phyloP scores from a whole-genome alignment of 768 basidiomycete species.

The Gelatoporia subvermispora region DNA sequence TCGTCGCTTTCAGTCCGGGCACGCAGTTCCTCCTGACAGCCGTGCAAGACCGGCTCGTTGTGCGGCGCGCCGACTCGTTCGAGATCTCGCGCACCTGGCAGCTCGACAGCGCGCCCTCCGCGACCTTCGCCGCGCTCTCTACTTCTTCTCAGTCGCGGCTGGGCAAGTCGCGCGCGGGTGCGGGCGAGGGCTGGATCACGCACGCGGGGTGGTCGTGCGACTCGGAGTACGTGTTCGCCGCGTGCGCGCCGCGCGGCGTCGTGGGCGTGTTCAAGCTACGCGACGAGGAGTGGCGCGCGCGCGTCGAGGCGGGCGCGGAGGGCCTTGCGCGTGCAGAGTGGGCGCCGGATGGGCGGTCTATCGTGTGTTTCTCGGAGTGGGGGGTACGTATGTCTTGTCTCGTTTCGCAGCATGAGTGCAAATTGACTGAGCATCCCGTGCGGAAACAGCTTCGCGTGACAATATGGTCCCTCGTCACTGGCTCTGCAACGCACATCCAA shows the following conservation, averaged over 20 bases:
- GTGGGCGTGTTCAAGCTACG: slow-evolving; percentile 77
- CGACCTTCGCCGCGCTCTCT: slow-evolving; percentile 39
- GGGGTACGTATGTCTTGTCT: slow-evolving; percentile 59
- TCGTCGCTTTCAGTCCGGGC: slow-evolving; percentile 82
- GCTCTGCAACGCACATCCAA: slow-evolving; percentile 77
- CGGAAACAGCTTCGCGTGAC: slow-evolving; percentile 69
- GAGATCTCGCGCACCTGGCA: slow-evolving; percentile 80
- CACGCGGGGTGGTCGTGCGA: slow-evolving; percentile 85
- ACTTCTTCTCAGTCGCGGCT: neutral
- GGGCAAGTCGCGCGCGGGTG: neutral
- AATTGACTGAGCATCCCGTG: neutral
- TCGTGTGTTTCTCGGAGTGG: slow-evolving; percentile 91
- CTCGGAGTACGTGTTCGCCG: slow-evolving; percentile 81
- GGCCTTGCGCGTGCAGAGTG: slow-evolving; percentile 85
- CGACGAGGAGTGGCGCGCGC: slow-evolving; percentile 74
- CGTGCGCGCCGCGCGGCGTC: slow-evolving; percentile 63
- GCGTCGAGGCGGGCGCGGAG: slow-evolving; percentile 78
- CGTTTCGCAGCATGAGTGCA: neutral
- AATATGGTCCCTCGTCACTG: slow-evolving; percentile 77
- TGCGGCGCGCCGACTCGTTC: slow-evolving; percentile 81
- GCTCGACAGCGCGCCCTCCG: slow-evolving; percentile 50
- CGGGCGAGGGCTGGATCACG: slow-evolving; percentile 49
- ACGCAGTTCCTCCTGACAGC: slow-evolving; percentile 83
- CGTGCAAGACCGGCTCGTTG: slow-evolving; percentile 71
- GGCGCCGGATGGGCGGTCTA: slow-evolving; percentile 78